Base-by-base conservation (phyloP, 805 yeast species). In the Candida yuanshanica region DNA sequence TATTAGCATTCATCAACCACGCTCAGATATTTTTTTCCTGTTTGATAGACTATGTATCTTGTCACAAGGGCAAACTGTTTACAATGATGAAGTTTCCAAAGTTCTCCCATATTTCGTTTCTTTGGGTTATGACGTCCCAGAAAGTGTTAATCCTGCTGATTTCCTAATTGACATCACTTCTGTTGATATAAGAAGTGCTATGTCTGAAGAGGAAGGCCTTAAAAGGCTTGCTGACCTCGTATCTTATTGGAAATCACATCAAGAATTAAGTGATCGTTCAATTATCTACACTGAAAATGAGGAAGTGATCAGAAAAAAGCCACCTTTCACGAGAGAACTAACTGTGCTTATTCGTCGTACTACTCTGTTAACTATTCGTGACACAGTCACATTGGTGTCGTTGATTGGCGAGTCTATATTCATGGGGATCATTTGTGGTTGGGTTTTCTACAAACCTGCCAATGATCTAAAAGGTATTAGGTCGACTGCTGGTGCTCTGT, bases 1-100 rank as follows among this genome's bases (percentile, higher is more conserved):
- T 5, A 68, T 85, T 58, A 81, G 89, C 44, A 83, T 88, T 33
- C 95, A 88, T 59, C 96, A 88, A 58, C 95, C 96, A 0, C 64
- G 95, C 29, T 77, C 87, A 0, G 95, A 88, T 57, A 84, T 88
- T 31, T 72, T 84, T 33, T 72, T 72, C 46, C 59, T 85, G 33
- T 81, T 87, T 51, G 95, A 88, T 56, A 70, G 74, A 32, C 65
- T 87, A 4, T 74, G 89, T 42, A 69, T 88, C 9, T 60, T 88
- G 25, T 77, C 91, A 0, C 76, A 79, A 22, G 89, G 91, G 0
- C 51, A 58, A 29, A 52, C 64, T 11, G 67, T 66, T 3, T 68
- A 63, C 44, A 64, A 71, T 29, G 75, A 74, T 10, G 75, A 74
- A 2, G 64, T 68, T 6, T 54, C 64, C 23, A 49, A 54, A 2